Conservation (phyloP, 2,329 filamentous ascomycete genomes). For the Orbilia ellipsospora region DNA sequence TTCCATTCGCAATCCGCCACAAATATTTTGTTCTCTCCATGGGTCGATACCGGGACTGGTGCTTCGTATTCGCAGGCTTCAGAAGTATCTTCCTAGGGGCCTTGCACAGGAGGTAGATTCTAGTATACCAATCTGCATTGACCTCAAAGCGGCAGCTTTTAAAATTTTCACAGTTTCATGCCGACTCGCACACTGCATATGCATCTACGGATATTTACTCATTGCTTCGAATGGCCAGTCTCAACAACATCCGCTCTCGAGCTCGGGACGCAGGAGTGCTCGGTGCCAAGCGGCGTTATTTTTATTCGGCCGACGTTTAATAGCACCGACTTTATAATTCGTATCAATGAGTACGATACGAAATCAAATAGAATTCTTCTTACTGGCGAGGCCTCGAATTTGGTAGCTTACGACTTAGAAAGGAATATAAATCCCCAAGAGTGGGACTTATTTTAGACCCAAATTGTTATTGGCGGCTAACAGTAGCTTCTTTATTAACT, state of each 20-base stretch:
- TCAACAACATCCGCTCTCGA: conserved; percentile 16
- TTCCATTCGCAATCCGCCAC: conserved; percentile 43
- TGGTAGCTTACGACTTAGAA: too few species aligned
- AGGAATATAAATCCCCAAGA: too few species aligned
- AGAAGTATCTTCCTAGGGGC: conserved; percentile 3
- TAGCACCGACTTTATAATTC: conserved; percentile 1
- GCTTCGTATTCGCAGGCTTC: conserved; percentile 3
- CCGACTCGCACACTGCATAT: conserved; percentile 29
- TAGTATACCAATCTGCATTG: conserved; percentile 3
- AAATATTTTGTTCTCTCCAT: conserved; percentile 56
- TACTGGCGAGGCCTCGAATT: too few species aligned
- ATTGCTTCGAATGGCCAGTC: conserved; percentile 1
- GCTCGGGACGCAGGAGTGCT: not conserved
- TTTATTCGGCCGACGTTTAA: conserved; percentile 22
- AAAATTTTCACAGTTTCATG: conserved; percentile 45
- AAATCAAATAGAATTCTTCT: conserved; percentile 2
- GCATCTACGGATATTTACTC: conserved; percentile 4
- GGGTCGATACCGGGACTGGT: conserved; percentile 54
- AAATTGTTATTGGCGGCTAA: conserved; percentile 41
- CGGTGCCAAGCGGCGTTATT: not conserved
- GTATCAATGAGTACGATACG: conserved; percentile 13
- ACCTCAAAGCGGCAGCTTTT: conserved; percentile 43
- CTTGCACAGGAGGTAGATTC: not conserved
- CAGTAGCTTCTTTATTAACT: conserved; percentile 9
- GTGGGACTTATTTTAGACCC: not conserved